These are phyloP conservation scores for Fusarium foetens DNA, from an alignment of 2,329 filamentous ascomycete species.

Conservation along the genomic window DNA sequence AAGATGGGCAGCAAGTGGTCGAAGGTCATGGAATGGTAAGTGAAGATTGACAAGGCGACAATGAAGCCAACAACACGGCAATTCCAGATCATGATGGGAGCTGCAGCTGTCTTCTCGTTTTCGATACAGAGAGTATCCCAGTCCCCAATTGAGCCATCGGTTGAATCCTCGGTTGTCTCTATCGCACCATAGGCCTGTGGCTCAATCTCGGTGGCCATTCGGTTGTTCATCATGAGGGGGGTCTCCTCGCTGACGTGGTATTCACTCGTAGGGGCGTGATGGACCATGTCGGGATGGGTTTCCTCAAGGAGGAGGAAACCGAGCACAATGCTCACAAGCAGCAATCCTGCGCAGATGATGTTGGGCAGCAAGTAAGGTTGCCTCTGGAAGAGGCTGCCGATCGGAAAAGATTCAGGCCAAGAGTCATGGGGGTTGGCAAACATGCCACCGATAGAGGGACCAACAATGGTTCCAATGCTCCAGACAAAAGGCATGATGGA, in stretches of 20 bases:
- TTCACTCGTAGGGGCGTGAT: constrained; percentile 57
- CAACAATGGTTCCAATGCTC: constrained; percentile 89
- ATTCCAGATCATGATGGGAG: constrained; percentile 58
- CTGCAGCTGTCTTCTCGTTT: constrained; percentile 46
- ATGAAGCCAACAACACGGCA: constrained; percentile 79
- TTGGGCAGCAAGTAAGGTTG: constrained; percentile 94
- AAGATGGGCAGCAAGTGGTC: constrained; percentile 94
- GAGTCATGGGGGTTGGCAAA: constrained; percentile 81
- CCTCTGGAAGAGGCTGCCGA: constrained; percentile 74
- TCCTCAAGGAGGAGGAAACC: constrained; percentile 87
- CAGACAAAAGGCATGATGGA: constrained; percentile 95
- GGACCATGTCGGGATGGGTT: constrained; percentile 84
- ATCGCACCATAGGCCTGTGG: constrained; percentile 86
- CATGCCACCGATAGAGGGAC: constrained; percentile 86
- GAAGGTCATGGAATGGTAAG: constrained; percentile 95
- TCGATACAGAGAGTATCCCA: constrained; percentile 54
- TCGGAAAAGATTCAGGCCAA: constrained; percentile 77
- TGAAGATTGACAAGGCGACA: constrained; percentile 87
- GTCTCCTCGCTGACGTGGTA: constrained; percentile 72
- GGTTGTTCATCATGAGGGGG: constrained; percentile 78
- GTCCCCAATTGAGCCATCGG: constrained; percentile 56
- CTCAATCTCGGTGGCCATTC: constrained; percentile 74
- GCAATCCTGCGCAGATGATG: constrained; percentile 79
- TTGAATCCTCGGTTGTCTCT: constrained; percentile 49
- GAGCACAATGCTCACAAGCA: constrained; percentile 80